Conservation (phyloP, 768 basidiomycete species). For the Clitopilus hobsonii region DNA sequence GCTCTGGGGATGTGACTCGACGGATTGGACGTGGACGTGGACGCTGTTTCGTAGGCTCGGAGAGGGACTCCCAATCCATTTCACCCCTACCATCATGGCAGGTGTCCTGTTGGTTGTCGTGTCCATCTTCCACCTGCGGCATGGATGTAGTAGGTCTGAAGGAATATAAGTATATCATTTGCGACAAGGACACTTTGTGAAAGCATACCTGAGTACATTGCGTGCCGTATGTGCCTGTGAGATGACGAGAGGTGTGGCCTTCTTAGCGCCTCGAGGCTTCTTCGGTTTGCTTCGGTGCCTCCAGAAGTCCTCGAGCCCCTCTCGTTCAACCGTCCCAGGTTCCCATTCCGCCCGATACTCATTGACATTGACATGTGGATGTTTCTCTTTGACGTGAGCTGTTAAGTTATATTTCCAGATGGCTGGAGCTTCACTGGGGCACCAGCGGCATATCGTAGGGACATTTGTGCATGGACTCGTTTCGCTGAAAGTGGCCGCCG, state of each 20-base stretch:
- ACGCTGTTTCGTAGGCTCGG: no score
- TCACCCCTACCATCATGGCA: no score
- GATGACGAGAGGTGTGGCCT: slow-evolving; percentile 6
- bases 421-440: slow-evolving; percentile 8
- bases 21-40: no score
- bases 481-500: slow-evolving; percentile 4
- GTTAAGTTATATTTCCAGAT: slow-evolving; percentile 18
- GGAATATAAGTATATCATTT: background rate
- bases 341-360: slow-evolving; percentile 10
- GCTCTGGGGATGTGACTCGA: no score
- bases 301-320: slow-evolving; percentile 17
- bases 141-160: background rate
- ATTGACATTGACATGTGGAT: slow-evolving; percentile 1
- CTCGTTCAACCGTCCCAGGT: slow-evolving; percentile 12
- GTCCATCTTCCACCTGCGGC: background rate
- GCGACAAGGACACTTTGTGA: background rate
- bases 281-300: slow-evolving; percentile 5
- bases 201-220: slow-evolving; percentile 3
- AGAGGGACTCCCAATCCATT: no score
- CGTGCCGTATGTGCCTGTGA: slow-evolving; percentile 9
- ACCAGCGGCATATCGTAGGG: slow-evolving; percentile 14
- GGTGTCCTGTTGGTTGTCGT: no score
- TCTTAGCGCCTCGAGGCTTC: slow-evolving; percentile 1
- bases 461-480: slow-evolving; percentile 17
- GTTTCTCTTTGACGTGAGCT: slow-evolving; percentile 10